These are phyloP conservation scores for Paratinospora sagittata DNA, from an alignment of 164 flowering plant genomes.

Conservation along the genomic window DNA sequence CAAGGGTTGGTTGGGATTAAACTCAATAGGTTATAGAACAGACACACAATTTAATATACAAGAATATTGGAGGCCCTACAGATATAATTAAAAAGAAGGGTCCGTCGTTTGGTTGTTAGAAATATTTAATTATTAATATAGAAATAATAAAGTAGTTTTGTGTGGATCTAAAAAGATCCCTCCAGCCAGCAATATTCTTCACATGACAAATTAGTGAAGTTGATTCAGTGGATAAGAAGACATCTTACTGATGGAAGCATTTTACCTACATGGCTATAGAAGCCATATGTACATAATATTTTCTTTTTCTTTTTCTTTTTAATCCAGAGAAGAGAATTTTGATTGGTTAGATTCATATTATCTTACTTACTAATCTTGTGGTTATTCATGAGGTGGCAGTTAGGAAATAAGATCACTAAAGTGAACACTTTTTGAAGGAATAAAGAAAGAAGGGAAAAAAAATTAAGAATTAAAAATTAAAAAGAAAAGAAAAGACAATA, in stretches of 20 bases:
- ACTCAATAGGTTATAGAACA: not conserved
- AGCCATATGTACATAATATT: not conserved
- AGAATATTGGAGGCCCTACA: not conserved
- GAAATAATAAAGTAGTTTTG: not conserved
- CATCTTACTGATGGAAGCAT: not conserved
- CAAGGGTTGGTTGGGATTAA: not conserved
- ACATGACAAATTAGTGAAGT: not conserved
- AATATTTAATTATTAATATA: not conserved
- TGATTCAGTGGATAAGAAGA: not conserved
- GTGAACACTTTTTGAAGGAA: not conserved
- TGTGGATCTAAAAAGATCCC: not conserved
- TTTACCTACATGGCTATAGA: not conserved
- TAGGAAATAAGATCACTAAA: not conserved
- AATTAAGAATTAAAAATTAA: not conserved
- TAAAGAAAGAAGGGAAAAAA: not conserved
- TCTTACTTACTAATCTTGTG: not conserved
- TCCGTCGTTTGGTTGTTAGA: no score
- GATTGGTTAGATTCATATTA: not conserved
- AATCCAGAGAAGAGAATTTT: not conserved
- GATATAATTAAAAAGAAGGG: not conserved
- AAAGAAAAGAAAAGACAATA: no score
- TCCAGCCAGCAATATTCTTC: conserved; percentile 1
- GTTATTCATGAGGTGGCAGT: no score
- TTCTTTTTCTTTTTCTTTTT: no score
- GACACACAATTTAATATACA: not conserved